Conservation (phyloP, 805 yeast genomes). For the Pichia rugopelliculosa region DNA sequence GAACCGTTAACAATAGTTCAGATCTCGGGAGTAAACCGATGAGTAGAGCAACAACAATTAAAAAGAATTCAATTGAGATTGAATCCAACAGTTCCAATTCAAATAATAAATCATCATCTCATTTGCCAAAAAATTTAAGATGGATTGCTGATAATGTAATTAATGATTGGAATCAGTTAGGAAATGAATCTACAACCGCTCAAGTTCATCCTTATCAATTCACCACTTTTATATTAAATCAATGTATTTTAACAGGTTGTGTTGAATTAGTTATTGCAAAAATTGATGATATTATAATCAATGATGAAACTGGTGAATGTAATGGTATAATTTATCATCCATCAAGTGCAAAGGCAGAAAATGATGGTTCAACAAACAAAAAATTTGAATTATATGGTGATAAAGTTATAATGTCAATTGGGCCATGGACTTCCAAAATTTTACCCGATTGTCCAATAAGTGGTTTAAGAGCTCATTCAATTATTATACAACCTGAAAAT, state of each 20-base stretch:
- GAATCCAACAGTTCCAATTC: slow-evolving; percentile 17
- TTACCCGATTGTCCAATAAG: slow-evolving; percentile 91
- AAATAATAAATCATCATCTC: slow-evolving; percentile 12
- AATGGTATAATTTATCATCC: slow-evolving; percentile 60
- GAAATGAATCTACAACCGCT: slow-evolving; percentile 84
- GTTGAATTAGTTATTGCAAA: slow-evolving; percentile 84
- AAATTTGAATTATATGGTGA: slow-evolving; percentile 53
- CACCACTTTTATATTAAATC: slow-evolving; percentile 72
- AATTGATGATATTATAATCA: slow-evolving; percentile 59
- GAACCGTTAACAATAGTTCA: background rate
- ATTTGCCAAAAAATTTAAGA: slow-evolving; percentile 56
- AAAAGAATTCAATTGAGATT: slow-evolving; percentile 30
- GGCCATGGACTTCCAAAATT: slow-evolving; percentile 94
- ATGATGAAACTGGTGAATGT: slow-evolving; percentile 58
- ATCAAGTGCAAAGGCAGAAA: slow-evolving; percentile 29
- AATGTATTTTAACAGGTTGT: slow-evolving; percentile 74
- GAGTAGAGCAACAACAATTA: slow-evolving; percentile 26
- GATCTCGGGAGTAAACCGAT: slow-evolving; percentile 17
- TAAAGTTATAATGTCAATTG: slow-evolving; percentile 78
- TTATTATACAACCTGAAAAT: slow-evolving; percentile 75
- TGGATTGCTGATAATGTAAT: slow-evolving; percentile 70
- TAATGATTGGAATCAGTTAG: slow-evolving; percentile 68
- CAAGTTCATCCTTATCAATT: slow-evolving; percentile 95
- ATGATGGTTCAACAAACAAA: slow-evolving; percentile 25
- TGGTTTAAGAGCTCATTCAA: slow-evolving; percentile 91